These are phyloP conservation scores for Cystobasidium tubakii DNA, from an alignment of 768 basidiomycete genomes.

Conservation along the genomic window DNA sequence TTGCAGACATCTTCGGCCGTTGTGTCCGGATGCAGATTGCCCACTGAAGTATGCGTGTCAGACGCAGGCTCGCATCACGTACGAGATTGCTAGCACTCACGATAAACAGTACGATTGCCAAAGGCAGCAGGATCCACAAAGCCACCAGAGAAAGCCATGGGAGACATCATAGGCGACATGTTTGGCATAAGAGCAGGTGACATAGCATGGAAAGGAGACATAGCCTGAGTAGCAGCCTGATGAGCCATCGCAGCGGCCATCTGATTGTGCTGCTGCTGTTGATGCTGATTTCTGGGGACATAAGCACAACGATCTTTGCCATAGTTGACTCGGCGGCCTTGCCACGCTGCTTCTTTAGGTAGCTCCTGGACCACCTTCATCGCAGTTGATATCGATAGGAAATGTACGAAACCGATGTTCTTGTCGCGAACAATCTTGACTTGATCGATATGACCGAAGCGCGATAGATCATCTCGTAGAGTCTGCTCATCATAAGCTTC, in stretches of 20 bases:
- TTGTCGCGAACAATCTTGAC: slow-evolving; percentile 99
- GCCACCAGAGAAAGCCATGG: slow-evolving; percentile 49
- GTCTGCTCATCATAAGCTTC: slow-evolving; percentile 84
- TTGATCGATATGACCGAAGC: slow-evolving; percentile 94
- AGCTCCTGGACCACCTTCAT: slow-evolving; percentile 95
- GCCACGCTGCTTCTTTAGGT: slow-evolving; percentile 86
- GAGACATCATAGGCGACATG: slow-evolving; percentile 42
- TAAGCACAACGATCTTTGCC: slow-evolving; percentile 98
- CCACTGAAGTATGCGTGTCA: slow-evolving; percentile 29
- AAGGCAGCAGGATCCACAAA: slow-evolving; percentile 50
- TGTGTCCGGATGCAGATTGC: slow-evolving; percentile 90
- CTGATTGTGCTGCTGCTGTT: slow-evolving; percentile 51
- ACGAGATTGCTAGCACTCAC: slow-evolving; percentile 34
- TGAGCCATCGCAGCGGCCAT: slow-evolving; percentile 48
- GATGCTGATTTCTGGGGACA: slow-evolving; percentile 90
- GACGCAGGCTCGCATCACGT: not conserved
- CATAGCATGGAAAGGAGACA: slow-evolving; percentile 43
- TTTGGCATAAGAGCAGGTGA: slow-evolving; percentile 46
- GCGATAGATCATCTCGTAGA: slow-evolving; percentile 79
- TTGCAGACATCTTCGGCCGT: slow-evolving; percentile 93
- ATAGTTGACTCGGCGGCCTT: slow-evolving; percentile 92
- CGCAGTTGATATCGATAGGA: slow-evolving; percentile 86
- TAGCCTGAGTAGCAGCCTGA: slow-evolving; percentile 27
- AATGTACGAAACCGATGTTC: slow-evolving; percentile 98
- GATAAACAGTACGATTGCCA: slow-evolving; percentile 86